Evolutionary conservation across 1,284 basidiomycete species (phyloP).

Genomic region (Meripilus lineatus): DNA sequence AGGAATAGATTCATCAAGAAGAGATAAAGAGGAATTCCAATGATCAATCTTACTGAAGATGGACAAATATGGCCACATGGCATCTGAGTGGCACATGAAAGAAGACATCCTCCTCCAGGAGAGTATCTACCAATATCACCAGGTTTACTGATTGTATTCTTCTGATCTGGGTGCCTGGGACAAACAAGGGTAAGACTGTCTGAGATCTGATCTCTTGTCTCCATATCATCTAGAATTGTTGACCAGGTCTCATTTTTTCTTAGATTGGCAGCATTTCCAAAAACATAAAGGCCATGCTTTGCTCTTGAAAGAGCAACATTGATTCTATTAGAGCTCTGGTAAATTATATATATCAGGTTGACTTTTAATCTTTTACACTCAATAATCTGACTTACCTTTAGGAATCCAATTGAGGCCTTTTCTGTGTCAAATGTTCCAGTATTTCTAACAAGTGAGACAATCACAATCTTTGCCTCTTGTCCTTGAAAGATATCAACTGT

Average conservation of each 20-base stretch:
- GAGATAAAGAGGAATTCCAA: not conserved
- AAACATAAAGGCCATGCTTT: constrained; percentile 62
- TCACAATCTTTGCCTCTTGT: constrained; percentile 61
- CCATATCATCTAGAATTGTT: constrained; percentile 49
- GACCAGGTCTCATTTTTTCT: constrained; percentile 52
- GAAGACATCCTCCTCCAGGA: constrained; percentile 67
- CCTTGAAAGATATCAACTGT: constrained; percentile 76
- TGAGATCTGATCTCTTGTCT: constrained; percentile 41
- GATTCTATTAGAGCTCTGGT: constrained; percentile 14
- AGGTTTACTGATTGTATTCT: constrained; percentile 40
- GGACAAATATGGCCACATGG: constrained; percentile 67
- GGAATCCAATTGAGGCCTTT: constrained; percentile 54
- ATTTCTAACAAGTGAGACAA: constrained; percentile 67
- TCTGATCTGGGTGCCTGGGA: constrained; percentile 44
- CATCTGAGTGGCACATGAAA: constrained; percentile 44
- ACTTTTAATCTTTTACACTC: no score
- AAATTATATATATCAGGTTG: not conserved
- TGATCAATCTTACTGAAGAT: constrained; percentile 48
- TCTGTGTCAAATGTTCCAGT: constrained; percentile 35
- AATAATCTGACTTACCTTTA: constrained; percentile 56
- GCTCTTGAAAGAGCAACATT: constrained; percentile 60
- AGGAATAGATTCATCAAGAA: not conserved
- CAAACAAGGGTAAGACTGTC: constrained; percentile 53
- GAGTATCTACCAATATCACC: constrained; percentile 45
- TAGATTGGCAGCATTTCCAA: constrained; percentile 59